Percentiles rank a stretch among this genome's conserved stretches.
Evolutionary conservation across 768 basidiomycete species (phyloP).

Genomic region (Suillus brevipes): DNA sequence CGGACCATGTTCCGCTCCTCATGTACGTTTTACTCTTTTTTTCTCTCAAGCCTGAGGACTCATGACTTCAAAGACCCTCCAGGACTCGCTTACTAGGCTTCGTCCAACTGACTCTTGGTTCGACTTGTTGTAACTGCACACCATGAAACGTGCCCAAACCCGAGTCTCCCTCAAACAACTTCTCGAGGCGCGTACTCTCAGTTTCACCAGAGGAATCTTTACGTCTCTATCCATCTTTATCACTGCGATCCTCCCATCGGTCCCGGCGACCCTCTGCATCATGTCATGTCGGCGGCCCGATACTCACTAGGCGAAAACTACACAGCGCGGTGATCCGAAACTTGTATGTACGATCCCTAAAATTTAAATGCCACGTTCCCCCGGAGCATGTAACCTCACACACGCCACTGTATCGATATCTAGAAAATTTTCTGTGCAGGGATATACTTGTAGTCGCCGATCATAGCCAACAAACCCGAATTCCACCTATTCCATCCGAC

Average conservation of each 20-base stretch:
- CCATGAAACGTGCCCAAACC: background rate
- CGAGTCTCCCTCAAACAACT: background rate
- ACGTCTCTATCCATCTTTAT: background rate
- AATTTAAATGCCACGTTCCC: background rate
- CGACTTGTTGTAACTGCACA: background rate
- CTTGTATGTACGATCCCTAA: too few relatives aligned
- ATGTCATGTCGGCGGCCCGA: background rate
- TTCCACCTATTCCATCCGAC: constrained; percentile 16
- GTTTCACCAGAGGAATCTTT: background rate
- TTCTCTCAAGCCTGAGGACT: background rate
- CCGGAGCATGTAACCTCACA: background rate
- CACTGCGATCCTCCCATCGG: background rate
- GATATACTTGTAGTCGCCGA: constrained; percentile 11
- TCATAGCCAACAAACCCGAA: constrained; percentile 13
- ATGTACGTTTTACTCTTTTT: background rate
- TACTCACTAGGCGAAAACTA: background rate
- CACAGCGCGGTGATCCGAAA: background rate
- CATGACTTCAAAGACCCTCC: background rate
- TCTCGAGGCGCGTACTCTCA: background rate
- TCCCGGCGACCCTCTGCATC: background rate
- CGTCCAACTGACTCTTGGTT: background rate
- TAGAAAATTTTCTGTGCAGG: background rate
- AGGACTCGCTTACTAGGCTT: background rate
- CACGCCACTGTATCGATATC: background rate
- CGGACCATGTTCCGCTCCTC: background rate